These are phyloP conservation scores for Zychaea mexicana DNA, from an alignment of 371 early-diverging fungal genomes.

Conservation along the genomic window DNA sequence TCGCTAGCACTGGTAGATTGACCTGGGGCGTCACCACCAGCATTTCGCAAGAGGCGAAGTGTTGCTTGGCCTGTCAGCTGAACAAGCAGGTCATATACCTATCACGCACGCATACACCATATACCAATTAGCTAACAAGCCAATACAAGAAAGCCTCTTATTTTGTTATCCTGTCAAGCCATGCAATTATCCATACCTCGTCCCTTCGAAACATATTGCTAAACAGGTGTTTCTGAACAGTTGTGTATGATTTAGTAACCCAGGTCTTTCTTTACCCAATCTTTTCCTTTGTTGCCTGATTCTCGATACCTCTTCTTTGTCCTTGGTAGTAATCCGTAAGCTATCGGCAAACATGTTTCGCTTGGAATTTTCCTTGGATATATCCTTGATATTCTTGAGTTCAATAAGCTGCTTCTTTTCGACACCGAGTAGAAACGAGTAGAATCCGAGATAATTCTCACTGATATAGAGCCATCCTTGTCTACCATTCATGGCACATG, in stretches of 20 bases:
- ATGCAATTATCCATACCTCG: slow-evolving; percentile 56
- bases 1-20: slow-evolving; percentile 33
- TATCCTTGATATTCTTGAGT: slow-evolving; percentile 86
- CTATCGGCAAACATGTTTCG: slow-evolving; percentile 88
- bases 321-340: slow-evolving; percentile 78
- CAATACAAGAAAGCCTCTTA: too few relatives aligned
- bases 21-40: slow-evolving; percentile 69
- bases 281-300: neutral
- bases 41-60: slow-evolving; percentile 81
- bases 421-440: slow-evolving; percentile 89
- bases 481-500: slow-evolving; percentile 84
- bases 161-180: too few relatives aligned
- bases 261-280: neutral
- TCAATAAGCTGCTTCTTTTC: slow-evolving; percentile 91
- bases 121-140: neutral
- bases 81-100: slow-evolving; percentile 88
- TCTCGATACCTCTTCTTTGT: slow-evolving; percentile 70
- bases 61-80: slow-evolving; percentile 86
- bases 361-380: slow-evolving; percentile 87
- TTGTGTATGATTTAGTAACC: too few relatives aligned
- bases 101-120: neutral
- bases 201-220: slow-evolving; percentile 94
- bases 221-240: slow-evolving; percentile 68
- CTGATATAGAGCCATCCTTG: slow-evolving; percentile 98
- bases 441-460: slow-evolving; percentile 90